Base-by-base conservation (phyloP, 1,139 yeast species). In the Geotrichum histeridarum region DNA sequence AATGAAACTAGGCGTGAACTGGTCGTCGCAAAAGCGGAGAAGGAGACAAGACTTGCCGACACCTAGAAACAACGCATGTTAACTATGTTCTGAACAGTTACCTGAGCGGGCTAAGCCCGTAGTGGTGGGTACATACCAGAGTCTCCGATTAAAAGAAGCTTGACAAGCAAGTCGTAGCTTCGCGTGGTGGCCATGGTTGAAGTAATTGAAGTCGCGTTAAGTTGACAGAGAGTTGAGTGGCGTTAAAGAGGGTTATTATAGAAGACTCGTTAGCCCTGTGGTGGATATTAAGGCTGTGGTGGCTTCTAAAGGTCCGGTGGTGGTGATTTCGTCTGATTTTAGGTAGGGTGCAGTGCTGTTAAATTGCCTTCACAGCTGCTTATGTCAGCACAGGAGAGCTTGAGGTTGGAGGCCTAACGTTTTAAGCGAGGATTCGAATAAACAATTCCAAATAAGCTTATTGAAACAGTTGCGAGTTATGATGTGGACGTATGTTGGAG, bases 21-120 rank as follows among this genome's bases (percentile, higher is more conserved):
- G 91, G 73, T 94, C 98, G 68, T 93, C 98, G 60, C 93, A 96
- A 73, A 93, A 93, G 69, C 99, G 83, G 62, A 93, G 81, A 66
- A 93, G 79, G 60, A 93, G 79, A 77, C 99, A 93, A 50, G 98
- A 91, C 71, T 93, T 93, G 52, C 99, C 99, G 56, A 93, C 99
- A 57, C 94, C 49, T 45, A 35, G 15, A 12, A 17, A 12, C 22
- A n/a, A 12, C 1, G 8, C 8, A 12, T 12, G 42, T 8, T 8
- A 15, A 18, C 3, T 8, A 39, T 30, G 12, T 14, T n/a, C n/a
- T 37, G 15, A 5, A 37, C 17, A 3, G 14, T 14, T 2, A 4
- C 12, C 17, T 38, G 3, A 22, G 27, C 27, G 27, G 27, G 27
- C 5, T 22, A 22, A 22, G 27, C 4, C 3, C 27, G 27, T 22